phyloP scores from a whole-genome alignment of 225 moss, liverwort and hornwort genomes.

The Ulota crispa region DNA sequence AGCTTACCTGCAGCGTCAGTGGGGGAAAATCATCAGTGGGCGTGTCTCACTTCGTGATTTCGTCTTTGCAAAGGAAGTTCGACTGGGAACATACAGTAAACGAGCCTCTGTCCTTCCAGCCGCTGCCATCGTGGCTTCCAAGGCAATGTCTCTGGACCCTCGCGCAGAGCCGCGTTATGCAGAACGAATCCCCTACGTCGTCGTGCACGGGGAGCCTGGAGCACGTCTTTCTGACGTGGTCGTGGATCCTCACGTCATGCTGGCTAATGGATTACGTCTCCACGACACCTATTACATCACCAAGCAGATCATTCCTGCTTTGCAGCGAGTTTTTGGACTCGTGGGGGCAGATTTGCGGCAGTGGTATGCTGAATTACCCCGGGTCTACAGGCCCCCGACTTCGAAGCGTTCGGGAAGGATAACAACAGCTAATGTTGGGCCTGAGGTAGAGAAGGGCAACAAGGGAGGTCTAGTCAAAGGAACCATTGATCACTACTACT shows the following conservation, averaged over 20 bases:
- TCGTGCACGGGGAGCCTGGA: slow-evolving; percentile 95
- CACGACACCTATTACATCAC: slow-evolving; percentile 99
- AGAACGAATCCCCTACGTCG: slow-evolving; percentile 90
- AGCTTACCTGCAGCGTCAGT: slow-evolving; percentile 92
- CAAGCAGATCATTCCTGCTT: slow-evolving; percentile 96
- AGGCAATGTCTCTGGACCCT: slow-evolving; percentile 94
- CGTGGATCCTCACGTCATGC: slow-evolving; percentile 81
- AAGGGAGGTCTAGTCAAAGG: slow-evolving; percentile 55
- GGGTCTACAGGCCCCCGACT: slow-evolving; percentile 79
- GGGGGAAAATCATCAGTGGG: slow-evolving; percentile 93
- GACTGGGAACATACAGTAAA: slow-evolving; percentile 89
- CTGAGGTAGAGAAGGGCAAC: slow-evolving; percentile 36
- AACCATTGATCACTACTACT: slow-evolving; percentile 91
- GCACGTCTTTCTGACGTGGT: slow-evolving; percentile 96
- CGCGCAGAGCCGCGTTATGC: slow-evolving; percentile 95
- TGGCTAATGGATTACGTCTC: slow-evolving; percentile 68
- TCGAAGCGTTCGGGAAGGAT: slow-evolving; percentile 71
- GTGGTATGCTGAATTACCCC: slow-evolving; percentile 91
- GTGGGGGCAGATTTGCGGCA: slow-evolving; percentile 84
- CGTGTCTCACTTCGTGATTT: slow-evolving; percentile 92
- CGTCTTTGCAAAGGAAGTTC: slow-evolving; percentile 95
- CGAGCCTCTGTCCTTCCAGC: slow-evolving; percentile 90
- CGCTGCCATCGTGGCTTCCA: slow-evolving; percentile 96
- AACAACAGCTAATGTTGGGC: slow-evolving; percentile 21
- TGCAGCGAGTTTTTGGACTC: slow-evolving; percentile 90